Percentiles rank a stretch among this genome's conserved stretches.
These are phyloP conservation scores for Lasiosphaeria miniovina DNA, from an alignment of 495 filamentous ascomycete genomes.

Conservation along the genomic window DNA sequence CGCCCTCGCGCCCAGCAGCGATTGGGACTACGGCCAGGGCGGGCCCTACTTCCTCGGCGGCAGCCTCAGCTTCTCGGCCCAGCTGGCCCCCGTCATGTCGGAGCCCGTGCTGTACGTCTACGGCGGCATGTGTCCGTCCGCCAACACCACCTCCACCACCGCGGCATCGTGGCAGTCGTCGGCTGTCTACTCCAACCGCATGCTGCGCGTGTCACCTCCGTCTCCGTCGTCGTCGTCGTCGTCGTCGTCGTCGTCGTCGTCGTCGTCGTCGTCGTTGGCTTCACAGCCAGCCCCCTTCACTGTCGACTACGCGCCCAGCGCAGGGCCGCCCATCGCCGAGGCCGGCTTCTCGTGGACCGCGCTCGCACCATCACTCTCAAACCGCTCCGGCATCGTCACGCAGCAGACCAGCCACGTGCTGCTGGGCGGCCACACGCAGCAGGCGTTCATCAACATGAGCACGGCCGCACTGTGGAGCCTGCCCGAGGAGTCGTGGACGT, in stretches of 20 bases:
- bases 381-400: constrained; percentile 55
- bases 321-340: constrained; percentile 64
- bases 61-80: constrained; percentile 64
- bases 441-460: constrained; percentile 90
- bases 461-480: constrained; percentile 83
- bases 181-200: constrained; percentile 73
- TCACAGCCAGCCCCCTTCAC: constrained; percentile 17
- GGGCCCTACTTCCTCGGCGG: constrained; percentile 65
- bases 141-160: constrained; percentile 33
- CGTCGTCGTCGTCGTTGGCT: too few species aligned
- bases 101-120: constrained; percentile 64
- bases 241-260: too few species aligned
- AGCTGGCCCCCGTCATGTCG: constrained; percentile 47
- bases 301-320: constrained; percentile 24
- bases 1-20: constrained; percentile 16
- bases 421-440: constrained; percentile 78
- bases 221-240: constrained; percentile 41
- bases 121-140: constrained; percentile 81
- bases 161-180: constrained; percentile 53
- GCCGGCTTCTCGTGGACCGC: constrained; percentile 84
- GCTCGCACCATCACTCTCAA: constrained; percentile 52
- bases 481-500: constrained; percentile 83
- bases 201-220: constrained; percentile 58
- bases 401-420: constrained; percentile 76
- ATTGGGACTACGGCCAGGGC: constrained; percentile 27